Evolutionary conservation across 2,329 filamentous ascomycete species (phyloP), one percentile per base, ranked within the genome.

Genomic region (Chaetomium sp.): DNA sequence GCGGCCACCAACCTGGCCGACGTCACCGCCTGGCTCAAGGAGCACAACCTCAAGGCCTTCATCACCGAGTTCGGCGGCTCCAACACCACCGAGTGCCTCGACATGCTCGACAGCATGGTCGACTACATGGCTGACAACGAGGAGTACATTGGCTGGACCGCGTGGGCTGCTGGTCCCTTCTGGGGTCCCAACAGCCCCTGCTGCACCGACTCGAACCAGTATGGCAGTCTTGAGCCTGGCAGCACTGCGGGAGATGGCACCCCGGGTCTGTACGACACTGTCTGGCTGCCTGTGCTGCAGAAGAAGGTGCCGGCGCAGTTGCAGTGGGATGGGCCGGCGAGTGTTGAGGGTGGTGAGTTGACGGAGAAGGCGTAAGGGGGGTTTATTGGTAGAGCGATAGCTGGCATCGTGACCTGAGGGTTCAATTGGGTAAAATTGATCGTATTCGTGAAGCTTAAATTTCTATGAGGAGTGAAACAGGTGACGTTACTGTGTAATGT

Each of bases 71-170:
- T 79, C 58, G 76, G 76, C 46, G 75, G 72, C 4, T 66, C 69
- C 6, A 76, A 76, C 59, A 72, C 73, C 40, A 75, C 74, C 0
- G 70, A 69, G 46, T 74, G 73, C 57, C 68, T 64, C 0, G 59
- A 62, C 2, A 75, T 76, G 64, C 68, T 78, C 5, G 65, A 66
- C 10, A 68, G 71, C 35, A 72, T 77, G 6, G 56, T 78, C 11
- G 70, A 74, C 51, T 76, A 77, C 62, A 76, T 79, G 70, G 67
- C 70, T 33, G 55, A 69, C n/a, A 76, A 78, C 58, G 66, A 70
- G 1, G 72, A 72, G 60, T 78, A 75, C 58, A 76, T 79, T 46
- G 76, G 76, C 2, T 79, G 76, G 76, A 76, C 76, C 0, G 75
- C 75, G 3, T 79, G 75, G 76, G 72, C 76, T 0, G 76, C 76